phyloP scores from a whole-genome alignment of 768 basidiomycete species.

The Mycena rebaudengoi region DNA sequence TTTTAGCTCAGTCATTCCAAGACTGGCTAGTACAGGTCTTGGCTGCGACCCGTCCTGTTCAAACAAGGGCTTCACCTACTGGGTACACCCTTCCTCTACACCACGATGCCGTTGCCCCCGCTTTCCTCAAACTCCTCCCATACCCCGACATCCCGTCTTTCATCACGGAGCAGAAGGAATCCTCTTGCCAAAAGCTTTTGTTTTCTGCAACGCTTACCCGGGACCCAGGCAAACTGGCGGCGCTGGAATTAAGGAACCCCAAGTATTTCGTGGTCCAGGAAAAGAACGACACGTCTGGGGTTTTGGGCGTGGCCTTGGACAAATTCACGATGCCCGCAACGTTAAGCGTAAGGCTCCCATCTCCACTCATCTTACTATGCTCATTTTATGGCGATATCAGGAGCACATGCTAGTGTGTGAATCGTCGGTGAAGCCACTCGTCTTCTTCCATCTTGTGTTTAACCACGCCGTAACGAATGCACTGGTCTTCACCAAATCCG shows the following conservation, averaged over 20 bases:
- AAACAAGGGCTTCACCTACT: too few species aligned
- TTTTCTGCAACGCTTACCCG: constrained; percentile 96
- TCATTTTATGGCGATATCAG: constrained; percentile 44
- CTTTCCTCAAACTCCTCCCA: constrained; percentile 55
- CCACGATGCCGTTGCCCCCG: constrained; percentile 71
- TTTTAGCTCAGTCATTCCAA: constrained; percentile 95
- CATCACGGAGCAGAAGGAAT: constrained; percentile 61
- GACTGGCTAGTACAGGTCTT: constrained; percentile 92
- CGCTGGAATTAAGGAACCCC: constrained; percentile 78
- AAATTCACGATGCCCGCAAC: constrained; percentile 84
- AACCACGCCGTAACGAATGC: constrained; percentile 67
- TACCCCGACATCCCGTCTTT: constrained; percentile 55
- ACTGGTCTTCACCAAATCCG: constrained; percentile 96
- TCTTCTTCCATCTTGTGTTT: constrained; percentile 88
- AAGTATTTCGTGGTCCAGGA: constrained; percentile 89
- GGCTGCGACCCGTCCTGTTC: constrained; percentile 70
- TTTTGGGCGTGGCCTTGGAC: constrained; percentile 70
- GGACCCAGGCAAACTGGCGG: constrained; percentile 92
- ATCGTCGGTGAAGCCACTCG: constrained; percentile 83
- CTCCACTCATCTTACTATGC: neutral
- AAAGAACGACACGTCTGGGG: constrained; percentile 42
- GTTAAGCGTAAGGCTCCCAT: constrained; percentile 67
- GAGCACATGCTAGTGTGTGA: constrained; percentile 90
- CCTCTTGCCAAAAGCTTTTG: constrained; percentile 91
- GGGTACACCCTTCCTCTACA: constrained; percentile 24